Conservation (phyloP, 2,329 filamentous ascomycete genomes). For the Calonectria hawksworthii region DNA sequence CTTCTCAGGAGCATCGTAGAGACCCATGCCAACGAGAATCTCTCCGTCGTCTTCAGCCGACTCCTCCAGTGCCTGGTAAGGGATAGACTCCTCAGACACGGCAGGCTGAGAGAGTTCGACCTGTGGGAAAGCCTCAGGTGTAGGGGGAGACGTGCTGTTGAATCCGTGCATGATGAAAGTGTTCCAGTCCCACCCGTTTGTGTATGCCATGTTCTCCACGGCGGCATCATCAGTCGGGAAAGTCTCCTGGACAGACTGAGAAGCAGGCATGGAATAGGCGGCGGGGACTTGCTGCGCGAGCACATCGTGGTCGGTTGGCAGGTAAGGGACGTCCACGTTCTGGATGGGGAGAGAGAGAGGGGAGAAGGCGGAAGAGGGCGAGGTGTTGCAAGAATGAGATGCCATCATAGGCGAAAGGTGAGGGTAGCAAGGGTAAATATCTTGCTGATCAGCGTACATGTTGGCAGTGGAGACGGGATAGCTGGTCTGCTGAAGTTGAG, state of each 20-base stretch:
- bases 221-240: constrained; percentile 45
- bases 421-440: constrained; percentile 57
- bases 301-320: constrained; percentile 56
- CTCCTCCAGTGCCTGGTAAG: constrained; percentile 65
- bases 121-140: constrained; percentile 70
- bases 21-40: constrained; percentile 84
- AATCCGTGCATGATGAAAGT: constrained; percentile 61
- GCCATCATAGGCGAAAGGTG: constrained; percentile 66
- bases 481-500: constrained; percentile 54
- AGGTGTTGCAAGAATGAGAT: constrained; percentile 70
- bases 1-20: constrained; percentile 81
- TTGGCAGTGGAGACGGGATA: constrained; percentile 56
- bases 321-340: constrained; percentile 55
- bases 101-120: constrained; percentile 63
- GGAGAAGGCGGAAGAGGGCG: constrained; percentile 68
- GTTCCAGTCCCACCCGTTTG: constrained; percentile 58
- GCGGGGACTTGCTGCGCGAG: constrained; percentile 48
- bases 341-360: constrained; percentile 65
- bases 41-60: constrained; percentile 72
- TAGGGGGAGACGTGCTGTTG: constrained; percentile 68
- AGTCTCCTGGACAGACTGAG: constrained; percentile 45
- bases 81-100: constrained; percentile 63
- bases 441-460: constrained; percentile 56
- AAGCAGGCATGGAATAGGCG: constrained; percentile 42
- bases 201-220: constrained; percentile 28